phyloP scores from a whole-genome alignment of 305 asterid genomes.

The Plantago lanceolata region DNA sequence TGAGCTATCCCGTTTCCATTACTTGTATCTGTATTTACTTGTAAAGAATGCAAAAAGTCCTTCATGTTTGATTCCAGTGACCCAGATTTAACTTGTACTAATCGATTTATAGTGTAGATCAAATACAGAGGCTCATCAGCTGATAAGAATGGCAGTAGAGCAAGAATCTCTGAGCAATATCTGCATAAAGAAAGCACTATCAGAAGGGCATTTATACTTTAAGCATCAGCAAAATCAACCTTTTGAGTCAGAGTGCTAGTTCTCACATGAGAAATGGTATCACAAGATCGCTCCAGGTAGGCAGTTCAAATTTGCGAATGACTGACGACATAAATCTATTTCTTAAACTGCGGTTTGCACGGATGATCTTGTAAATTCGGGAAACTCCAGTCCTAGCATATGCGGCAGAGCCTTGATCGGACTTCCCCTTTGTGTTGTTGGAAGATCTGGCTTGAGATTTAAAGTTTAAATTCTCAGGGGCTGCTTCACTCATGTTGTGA shows the following conservation, averaged over 20 bases:
- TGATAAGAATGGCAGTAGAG: conserved; percentile 76
- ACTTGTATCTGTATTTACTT: conserved; percentile 41
- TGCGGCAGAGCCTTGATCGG: conserved; percentile 52
- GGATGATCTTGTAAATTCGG: conserved; percentile 93
- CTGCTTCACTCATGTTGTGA: conserved; percentile 57
- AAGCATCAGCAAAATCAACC: conserved; percentile 4
- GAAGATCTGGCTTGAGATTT: conserved; percentile 47
- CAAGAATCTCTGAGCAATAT: conserved; percentile 90
- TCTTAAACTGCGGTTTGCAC: conserved; percentile 86
- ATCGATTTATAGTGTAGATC: conserved; percentile 79
- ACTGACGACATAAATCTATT: conserved; percentile 93
- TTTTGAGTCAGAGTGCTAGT: conserved; percentile 22
- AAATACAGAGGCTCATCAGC: conserved; percentile 99
- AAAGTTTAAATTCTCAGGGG: conserved; percentile 36
- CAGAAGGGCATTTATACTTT: conserved; percentile 16
- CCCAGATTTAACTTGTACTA: conserved; percentile 93
- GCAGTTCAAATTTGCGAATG: conserved; percentile 83
- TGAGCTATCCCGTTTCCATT: conserved; percentile 45
- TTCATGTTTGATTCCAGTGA: conserved; percentile 84
- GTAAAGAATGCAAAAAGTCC: conserved; percentile 57
- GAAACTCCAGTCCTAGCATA: conserved; percentile 84
- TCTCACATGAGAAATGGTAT: conserved; percentile 76
- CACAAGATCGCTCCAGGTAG: conserved; percentile 57
- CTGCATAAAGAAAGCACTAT: conserved; percentile 43
- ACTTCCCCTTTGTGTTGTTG: conserved; percentile 54